These are phyloP conservation scores for Neurospora sp. DNA, from an alignment of 495 filamentous ascomycete species.

Conservation along the genomic window DNA sequence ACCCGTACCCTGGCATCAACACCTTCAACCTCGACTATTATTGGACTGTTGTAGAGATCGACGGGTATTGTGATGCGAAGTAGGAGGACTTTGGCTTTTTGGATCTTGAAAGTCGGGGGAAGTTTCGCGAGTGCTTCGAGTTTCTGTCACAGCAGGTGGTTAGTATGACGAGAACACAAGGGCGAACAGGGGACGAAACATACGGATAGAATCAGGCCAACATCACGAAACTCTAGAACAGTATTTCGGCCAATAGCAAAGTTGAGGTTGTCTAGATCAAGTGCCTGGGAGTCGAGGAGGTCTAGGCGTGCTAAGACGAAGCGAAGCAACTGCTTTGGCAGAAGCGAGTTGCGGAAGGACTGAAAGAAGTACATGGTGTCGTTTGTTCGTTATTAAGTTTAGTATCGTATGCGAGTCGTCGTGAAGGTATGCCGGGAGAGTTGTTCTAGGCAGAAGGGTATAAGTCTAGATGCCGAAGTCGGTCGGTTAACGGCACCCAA, in stretches of 20 bases:
- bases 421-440: neutral
- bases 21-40: conserved; percentile 66
- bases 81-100: conserved; percentile 56
- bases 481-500: neutral
- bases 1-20: conserved; percentile 56
- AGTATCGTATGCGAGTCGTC: neutral
- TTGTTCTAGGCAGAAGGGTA: neutral
- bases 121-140: conserved; percentile 62
- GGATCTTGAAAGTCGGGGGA: conserved; percentile 55
- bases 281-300: conserved; percentile 66
- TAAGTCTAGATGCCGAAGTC: neutral
- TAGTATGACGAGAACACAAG: neutral
- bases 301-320: conserved; percentile 73
- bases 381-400: neutral
- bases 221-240: conserved; percentile 69
- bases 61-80: conserved; percentile 71
- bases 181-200: neutral
- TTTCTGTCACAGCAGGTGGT: conserved; percentile 44
- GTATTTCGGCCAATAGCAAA: conserved; percentile 66
- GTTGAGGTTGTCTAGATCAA: conserved; percentile 72
- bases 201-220: conserved; percentile 51
- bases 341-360: conserved; percentile 51
- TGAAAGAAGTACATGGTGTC: conserved; percentile 45
- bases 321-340: conserved; percentile 73
- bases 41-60: conserved; percentile 70